phyloP scores from a whole-genome alignment of 352 stramenopile species.

The Globisporangium orthogonon region DNA sequence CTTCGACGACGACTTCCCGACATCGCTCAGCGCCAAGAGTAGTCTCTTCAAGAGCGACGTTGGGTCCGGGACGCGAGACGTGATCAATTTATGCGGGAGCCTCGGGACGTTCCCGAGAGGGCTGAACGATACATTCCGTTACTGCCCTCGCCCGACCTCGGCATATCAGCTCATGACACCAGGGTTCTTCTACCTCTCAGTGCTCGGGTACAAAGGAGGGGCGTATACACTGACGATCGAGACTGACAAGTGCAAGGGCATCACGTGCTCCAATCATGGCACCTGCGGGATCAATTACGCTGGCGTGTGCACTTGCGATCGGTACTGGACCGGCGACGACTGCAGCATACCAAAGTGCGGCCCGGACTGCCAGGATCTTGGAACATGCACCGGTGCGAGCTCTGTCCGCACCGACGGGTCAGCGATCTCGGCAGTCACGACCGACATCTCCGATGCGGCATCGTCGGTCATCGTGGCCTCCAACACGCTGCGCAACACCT shows the following conservation, averaged over 20 bases:
- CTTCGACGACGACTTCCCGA: constrained; percentile 57
- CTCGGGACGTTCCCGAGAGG: constrained; percentile 56
- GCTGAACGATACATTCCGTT: constrained; percentile 48
- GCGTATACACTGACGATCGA: constrained; percentile 37
- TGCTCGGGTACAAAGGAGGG: constrained; percentile 47
- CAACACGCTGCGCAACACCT: constrained; percentile 41
- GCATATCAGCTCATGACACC: constrained; percentile 49
- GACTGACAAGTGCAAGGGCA: constrained; percentile 57
- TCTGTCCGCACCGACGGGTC: neutral
- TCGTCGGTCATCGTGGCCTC: constrained; percentile 11
- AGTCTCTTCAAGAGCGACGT: constrained; percentile 56
- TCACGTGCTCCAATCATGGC: constrained; percentile 58
- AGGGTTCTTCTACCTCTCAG: constrained; percentile 60
- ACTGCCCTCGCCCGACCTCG: constrained; percentile 42
- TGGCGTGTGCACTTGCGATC: constrained; percentile 64
- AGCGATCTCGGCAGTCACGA: constrained; percentile 4
- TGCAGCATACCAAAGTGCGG: constrained; percentile 70
- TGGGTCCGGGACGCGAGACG: constrained; percentile 26
- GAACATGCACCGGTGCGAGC: constrained; percentile 22
- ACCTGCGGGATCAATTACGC: constrained; percentile 50
- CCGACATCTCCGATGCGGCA: constrained; percentile 1
- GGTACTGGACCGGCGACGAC: constrained; percentile 69
- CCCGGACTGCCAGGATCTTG: constrained; percentile 60
- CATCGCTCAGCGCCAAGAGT: constrained; percentile 32
- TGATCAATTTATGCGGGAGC: constrained; percentile 63